These are phyloP conservation scores for Starmerella bombicola DNA, from an alignment of 805 yeast species.

Conservation along the genomic window DNA sequence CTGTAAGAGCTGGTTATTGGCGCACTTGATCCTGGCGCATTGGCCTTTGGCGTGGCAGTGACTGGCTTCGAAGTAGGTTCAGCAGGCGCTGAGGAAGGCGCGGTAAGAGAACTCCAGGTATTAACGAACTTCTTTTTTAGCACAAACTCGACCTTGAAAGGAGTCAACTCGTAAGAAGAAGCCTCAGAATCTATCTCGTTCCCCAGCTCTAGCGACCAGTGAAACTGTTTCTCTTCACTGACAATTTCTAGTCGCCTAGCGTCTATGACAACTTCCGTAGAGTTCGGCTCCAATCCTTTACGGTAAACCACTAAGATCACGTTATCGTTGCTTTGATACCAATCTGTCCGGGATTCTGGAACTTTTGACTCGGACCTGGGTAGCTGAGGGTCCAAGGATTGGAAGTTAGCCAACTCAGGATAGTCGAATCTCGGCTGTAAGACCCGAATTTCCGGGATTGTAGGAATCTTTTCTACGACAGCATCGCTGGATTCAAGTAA, in stretches of 20 bases:
- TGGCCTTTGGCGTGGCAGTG: not conserved
- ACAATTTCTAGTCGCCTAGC: slow-evolving; percentile 10
- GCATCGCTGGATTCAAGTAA: slow-evolving; percentile 2
- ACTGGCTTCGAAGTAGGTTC: not conserved
- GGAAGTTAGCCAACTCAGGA: not conserved
- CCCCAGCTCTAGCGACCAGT: slow-evolving; percentile 45
- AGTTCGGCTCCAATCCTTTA: slow-evolving; percentile 45
- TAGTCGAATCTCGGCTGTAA: not conserved
- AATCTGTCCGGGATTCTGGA: slow-evolving; percentile 34
- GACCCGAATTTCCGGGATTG: not conserved
- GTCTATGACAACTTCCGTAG: slow-evolving; percentile 32
- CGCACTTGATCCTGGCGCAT: not conserved
- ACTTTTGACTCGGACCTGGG: not conserved
- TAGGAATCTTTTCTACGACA: not conserved
- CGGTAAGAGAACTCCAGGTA: slow-evolving; percentile 8
- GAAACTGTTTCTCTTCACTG: slow-evolving; percentile 23
- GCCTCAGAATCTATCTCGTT: slow-evolving; percentile 38
- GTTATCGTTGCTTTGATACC: slow-evolving; percentile 51
- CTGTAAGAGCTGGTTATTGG: slow-evolving; percentile 37
- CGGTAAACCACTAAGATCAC: slow-evolving; percentile 63
- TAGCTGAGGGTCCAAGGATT: not conserved
- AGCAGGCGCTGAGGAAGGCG: not conserved
- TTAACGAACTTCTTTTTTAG: slow-evolving; percentile 36
- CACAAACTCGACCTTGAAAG: slow-evolving; percentile 65
- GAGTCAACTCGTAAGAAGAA: slow-evolving; percentile 41